These are phyloP conservation scores for Elaeagnus macrophylla DNA, from an alignment of 306 rosid genomes.

Conservation along the genomic window DNA sequence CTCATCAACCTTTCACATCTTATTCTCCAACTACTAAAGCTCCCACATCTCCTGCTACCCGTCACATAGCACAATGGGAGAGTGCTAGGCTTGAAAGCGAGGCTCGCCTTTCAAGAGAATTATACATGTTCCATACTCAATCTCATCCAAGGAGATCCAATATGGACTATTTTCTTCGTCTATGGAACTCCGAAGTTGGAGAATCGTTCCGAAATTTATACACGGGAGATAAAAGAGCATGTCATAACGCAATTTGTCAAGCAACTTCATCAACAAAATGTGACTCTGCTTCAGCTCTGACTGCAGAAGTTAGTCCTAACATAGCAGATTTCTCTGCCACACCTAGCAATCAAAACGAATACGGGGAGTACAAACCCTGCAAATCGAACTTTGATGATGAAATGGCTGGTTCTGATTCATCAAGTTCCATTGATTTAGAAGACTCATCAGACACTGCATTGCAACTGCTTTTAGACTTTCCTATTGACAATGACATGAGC, in stretches of 20 bases:
- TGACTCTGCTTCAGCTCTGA: conserved; percentile 46
- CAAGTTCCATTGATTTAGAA: conserved; percentile 54
- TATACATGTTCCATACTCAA: conserved; percentile 32
- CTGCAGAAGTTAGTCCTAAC: conserved; percentile 28
- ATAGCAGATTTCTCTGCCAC: conserved; percentile 18
- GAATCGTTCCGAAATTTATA: conserved; percentile 46
- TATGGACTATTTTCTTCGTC: conserved; percentile 64
- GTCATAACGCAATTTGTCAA: conserved; percentile 35
- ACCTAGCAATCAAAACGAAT: conserved; percentile 32
- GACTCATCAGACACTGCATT: conserved; percentile 75
- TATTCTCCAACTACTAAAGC: conserved; percentile 23
- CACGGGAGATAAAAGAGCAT: conserved; percentile 22
- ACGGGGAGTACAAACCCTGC: conserved; percentile 23
- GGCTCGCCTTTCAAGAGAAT: conserved; percentile 76
- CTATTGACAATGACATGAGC: conserved; percentile 87
- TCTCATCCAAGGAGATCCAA: conserved; percentile 11
- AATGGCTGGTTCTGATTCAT: conserved; percentile 39
- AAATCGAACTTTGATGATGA: conserved; percentile 20
- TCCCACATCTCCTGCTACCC: conserved; percentile 36
- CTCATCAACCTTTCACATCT: conserved; percentile 47
- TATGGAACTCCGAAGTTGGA: conserved; percentile 92
- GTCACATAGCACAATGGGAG: conserved; percentile 99
- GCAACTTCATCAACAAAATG: conserved; percentile 56
- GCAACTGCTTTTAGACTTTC: conserved; percentile 70
- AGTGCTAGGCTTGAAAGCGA: conserved; percentile 96